These are phyloP conservation scores for Daphne laureola DNA, from an alignment of 441 rosid genomes.

Conservation along the genomic window DNA sequence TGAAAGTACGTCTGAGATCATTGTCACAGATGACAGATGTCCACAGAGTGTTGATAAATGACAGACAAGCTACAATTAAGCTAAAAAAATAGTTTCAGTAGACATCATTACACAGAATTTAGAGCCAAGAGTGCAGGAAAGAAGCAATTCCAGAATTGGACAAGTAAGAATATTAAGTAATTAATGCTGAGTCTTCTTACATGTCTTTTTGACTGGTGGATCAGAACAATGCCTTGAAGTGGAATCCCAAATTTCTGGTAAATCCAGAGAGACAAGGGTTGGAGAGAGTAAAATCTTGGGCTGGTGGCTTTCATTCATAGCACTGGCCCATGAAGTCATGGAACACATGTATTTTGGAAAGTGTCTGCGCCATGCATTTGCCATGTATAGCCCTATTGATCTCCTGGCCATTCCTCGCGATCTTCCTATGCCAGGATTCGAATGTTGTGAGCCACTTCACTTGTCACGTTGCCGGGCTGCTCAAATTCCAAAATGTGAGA, in stretches of 20 bases:
- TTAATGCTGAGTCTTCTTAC: constrained; percentile 21
- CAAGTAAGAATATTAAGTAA: not conserved
- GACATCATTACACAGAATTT: constrained; percentile 1
- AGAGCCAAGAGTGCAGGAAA: not conserved
- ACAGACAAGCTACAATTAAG: not conserved
- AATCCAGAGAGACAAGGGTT: constrained; percentile 70
- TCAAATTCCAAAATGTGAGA: not conserved
- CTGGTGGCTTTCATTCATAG: constrained; percentile 10
- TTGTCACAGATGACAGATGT: too few species aligned
- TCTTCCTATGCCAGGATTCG: not conserved
- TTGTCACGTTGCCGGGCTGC: not conserved
- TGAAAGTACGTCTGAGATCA: too few species aligned
- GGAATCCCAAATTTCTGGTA: constrained; percentile 66
- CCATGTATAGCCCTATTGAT: constrained; percentile 8
- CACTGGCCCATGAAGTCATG: constrained; percentile 7
- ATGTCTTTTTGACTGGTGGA: constrained; percentile 14
- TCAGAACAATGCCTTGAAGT: constrained; percentile 13
- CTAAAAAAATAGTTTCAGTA: not conserved
- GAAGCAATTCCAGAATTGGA: not conserved
- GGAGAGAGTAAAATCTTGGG: constrained; percentile 57
- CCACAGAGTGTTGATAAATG: too few species aligned
- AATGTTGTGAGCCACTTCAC: not conserved
- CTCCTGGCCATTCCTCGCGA: constrained; percentile 9
- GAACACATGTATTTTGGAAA: constrained; percentile 6
- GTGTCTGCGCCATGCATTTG: constrained; percentile 9